Base-by-base conservation (phyloP, 192 early-diverging fungal species). In the Backusella parvicylindrica region DNA sequence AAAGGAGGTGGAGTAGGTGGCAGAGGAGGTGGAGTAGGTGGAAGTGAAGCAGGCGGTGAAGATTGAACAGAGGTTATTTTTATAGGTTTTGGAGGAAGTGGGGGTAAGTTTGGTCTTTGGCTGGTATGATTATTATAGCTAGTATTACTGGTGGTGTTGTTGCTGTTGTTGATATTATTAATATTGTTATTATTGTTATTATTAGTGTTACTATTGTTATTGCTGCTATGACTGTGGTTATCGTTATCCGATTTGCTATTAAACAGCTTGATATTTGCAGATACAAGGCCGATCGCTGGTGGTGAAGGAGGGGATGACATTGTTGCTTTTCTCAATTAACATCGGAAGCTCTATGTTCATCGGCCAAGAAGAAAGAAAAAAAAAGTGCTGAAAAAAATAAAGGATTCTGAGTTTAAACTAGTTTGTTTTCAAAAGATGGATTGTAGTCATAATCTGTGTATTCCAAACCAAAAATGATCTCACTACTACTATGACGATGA, bases 191-290 rank as follows among this genome's bases (percentile, higher is more conserved):
- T 30, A n/a, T 26, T 30, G 3, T 41, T 70, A 1, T 13, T 38
- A 70, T 16, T 23, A 11, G 0, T 38, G 32, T 18, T 53, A n/a
- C 28, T 65, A 7, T 16, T 64, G n/a, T 65, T 18, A 33, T 4
- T 65, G 28, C 13, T 64, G 15, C 6, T 64, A 38, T 23, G 36
- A 9, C 6, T 21, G 37, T 43, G 41, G 23, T 41, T 38, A 33
- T 68, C 50, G 30, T 56, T 75, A 16, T 71, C 60, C 3, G 66
- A 40, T 36, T 67, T 78, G 43, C 71, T 78, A 38, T 78, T 78
- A 60, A 78, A 78, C 21, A 78, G 65, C 11, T 73, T 72, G 47
- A 78, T 78, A 43, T 78, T 78, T 35, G 77, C 77, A 49, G 77
- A 78, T 41, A 78, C 77, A 60, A 78, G 38, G 37, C 77, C 66